Evolutionary conservation across 2,329 filamentous ascomycete species (phyloP).

Genomic region (Aspergillus terreus): DNA sequence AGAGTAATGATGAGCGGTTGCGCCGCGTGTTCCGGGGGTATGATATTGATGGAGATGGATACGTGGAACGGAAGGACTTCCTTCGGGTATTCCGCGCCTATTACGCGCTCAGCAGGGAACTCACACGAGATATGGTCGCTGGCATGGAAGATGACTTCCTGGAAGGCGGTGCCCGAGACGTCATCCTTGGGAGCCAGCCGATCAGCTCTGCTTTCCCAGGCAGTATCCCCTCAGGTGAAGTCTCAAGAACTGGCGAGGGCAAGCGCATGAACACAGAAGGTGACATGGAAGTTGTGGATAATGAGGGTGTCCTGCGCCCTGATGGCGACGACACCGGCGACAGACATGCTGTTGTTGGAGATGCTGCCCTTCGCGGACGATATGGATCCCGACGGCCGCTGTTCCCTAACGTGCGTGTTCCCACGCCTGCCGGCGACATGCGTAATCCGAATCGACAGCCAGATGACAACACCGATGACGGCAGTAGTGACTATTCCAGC

Average conservation of each 20-base stretch:
- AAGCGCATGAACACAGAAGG: conserved; percentile 63
- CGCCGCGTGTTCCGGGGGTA: conserved; percentile 80
- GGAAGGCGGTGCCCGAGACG: conserved; percentile 70
- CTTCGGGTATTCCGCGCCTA: conserved; percentile 88
- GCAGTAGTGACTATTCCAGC: conserved; percentile 18
- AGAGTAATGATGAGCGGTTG: conserved; percentile 62
- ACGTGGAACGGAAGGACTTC: conserved; percentile 80
- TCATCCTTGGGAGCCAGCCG: conserved; percentile 71
- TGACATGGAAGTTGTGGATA: conserved; percentile 61
- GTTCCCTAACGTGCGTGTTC: conserved; percentile 27
- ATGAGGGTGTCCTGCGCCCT: conserved; percentile 56
- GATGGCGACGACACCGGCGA: conserved; percentile 59
- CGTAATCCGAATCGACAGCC: conserved; percentile 10
- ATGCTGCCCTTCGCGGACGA: conserved; percentile 38
- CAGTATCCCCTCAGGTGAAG: conserved; percentile 61
- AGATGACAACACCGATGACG: conserved; percentile 2
- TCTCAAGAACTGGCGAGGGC: conserved; percentile 60
- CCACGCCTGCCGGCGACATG: conserved; percentile 11
- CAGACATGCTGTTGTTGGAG: conserved; percentile 58
- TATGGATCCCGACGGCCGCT: conserved; percentile 32
- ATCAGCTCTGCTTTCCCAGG: conserved; percentile 75
- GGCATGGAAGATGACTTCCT: conserved; percentile 74
- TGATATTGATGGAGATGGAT: conserved; percentile 85
- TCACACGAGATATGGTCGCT: conserved; percentile 78
- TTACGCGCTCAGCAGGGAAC: conserved; percentile 84